phyloP scores from a whole-genome alignment of 176 grass and related monocot genomes.

The Oryza glumipatula region DNA sequence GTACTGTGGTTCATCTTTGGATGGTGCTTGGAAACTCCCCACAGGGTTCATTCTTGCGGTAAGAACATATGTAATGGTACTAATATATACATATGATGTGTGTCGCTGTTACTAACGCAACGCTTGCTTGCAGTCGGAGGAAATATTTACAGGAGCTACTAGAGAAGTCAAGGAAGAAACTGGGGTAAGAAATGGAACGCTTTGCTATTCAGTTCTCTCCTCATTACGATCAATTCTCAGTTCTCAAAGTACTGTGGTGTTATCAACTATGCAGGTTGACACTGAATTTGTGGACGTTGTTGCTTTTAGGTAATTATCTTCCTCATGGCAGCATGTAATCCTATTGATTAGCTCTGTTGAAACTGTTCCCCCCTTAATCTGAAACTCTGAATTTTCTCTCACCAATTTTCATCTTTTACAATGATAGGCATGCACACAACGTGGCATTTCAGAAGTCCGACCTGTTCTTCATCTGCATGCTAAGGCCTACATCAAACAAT shows the following conservation, averaged over 20 bases:
- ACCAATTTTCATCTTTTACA: background rate
- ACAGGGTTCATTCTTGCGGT: conserved; percentile 95
- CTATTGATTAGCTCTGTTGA: background rate
- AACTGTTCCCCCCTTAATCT: background rate
- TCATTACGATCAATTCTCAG: conserved; percentile 1
- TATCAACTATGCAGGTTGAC: conserved; percentile 61
- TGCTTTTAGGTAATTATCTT: conserved; percentile 72
- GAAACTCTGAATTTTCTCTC: background rate
- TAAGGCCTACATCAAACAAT: conserved; percentile 72
- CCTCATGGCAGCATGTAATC: background rate
- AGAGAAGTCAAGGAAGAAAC: conserved; percentile 98
- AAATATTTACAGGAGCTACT: conserved; percentile 81
- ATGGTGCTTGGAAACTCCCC: conserved; percentile 80
- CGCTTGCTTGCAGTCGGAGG: conserved; percentile 63
- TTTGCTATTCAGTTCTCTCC: background rate
- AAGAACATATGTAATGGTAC: conserved; percentile 10
- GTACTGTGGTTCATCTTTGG: conserved; percentile 46
- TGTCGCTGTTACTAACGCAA: conserved; percentile 26
- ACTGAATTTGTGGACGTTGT: conserved; percentile 88
- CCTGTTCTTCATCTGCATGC: conserved; percentile 97
- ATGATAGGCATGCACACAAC: conserved; percentile 78
- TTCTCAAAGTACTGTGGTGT: conserved; percentile 14
- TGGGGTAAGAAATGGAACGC: conserved; percentile 57
- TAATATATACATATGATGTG: background rate
- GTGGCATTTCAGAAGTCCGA: conserved; percentile 96